Conservation (phyloP, 306 rosid species). For the Prunus salicina region DNA sequence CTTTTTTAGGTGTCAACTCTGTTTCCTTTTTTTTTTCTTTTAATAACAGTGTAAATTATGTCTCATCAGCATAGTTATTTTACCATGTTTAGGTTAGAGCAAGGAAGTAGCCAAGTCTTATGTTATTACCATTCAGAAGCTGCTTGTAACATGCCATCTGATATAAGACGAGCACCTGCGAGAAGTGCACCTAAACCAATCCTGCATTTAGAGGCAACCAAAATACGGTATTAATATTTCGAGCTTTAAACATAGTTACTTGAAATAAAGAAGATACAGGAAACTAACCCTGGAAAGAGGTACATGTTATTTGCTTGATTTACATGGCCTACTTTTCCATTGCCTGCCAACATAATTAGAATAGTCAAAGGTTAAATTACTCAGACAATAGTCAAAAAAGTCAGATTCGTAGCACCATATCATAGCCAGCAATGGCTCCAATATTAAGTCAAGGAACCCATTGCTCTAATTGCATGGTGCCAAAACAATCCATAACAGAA, state of each 20-base stretch:
- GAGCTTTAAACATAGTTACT: constrained; percentile 4
- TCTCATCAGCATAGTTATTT: not conserved
- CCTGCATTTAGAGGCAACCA: constrained; percentile 47
- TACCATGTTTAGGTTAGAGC: not conserved
- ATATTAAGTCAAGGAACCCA: constrained; percentile 7
- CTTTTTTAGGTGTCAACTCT: not conserved
- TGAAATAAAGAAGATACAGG: constrained; percentile 7
- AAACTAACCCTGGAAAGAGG: constrained; percentile 88
- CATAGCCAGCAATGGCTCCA: not conserved
- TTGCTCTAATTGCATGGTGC: constrained; percentile 2
- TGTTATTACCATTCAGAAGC: constrained; percentile 83
- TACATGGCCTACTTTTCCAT: constrained; percentile 86
- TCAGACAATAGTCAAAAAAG: not conserved
- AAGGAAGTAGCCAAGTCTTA: not conserved
- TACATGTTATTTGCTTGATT: constrained; percentile 99
- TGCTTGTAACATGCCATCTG: constrained; percentile 97
- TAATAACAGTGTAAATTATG: not conserved
- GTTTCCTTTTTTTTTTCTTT: no score
- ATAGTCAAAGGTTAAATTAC: constrained; percentile 16
- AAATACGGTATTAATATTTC: constrained; percentile 12
- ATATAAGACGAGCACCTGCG: constrained; percentile 84
- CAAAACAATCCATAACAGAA: constrained; percentile 21
- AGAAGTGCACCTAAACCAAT: constrained; percentile 93
- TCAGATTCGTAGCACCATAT: constrained; percentile 15
- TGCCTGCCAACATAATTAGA: constrained; percentile 45